These are phyloP conservation scores for Furcasterigmium furcatum DNA, from an alignment of 2,329 filamentous ascomycete genomes.

Conservation along the genomic window DNA sequence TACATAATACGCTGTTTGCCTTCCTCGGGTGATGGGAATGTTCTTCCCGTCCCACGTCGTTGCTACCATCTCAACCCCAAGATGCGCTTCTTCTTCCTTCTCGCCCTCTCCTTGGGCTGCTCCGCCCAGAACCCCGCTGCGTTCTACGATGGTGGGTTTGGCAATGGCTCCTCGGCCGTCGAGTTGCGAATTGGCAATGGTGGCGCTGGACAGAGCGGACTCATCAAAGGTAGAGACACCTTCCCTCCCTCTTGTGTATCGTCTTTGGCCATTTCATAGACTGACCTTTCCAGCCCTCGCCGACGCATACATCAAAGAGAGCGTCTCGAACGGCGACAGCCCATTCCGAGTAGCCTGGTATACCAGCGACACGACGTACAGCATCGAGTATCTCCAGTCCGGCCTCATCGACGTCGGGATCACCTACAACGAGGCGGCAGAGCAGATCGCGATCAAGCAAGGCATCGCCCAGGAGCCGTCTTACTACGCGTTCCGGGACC, in stretches of 20 bases:
- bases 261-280: too few species aligned
- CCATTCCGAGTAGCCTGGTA: constrained; percentile 41
- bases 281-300: constrained; percentile 15
- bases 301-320: constrained; percentile 19
- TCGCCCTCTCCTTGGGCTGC: not conserved
- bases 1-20: not conserved
- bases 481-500: constrained; percentile 40
- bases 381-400: constrained; percentile 36
- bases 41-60: not conserved
- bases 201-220: constrained; percentile 31
- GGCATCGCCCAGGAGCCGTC: constrained; percentile 25
- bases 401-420: constrained; percentile 39
- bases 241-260: too few species aligned
- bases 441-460: constrained; percentile 36
- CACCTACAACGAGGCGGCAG: constrained; percentile 38
- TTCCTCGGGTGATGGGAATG: not conserved
- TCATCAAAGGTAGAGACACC: constrained; percentile 25
- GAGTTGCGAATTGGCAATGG: constrained; percentile 28
- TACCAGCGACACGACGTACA: constrained; percentile 40
- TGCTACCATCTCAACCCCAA: not conserved
- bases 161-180: constrained; percentile 9
- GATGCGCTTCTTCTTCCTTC: not conserved
- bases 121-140: constrained; percentile 8
- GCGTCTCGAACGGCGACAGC: constrained; percentile 10
- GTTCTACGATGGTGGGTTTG: constrained; percentile 16